Evolutionary conservation across 2,329 filamentous ascomycete species (phyloP).

Genomic region (Neofusicoccum parvum): DNA sequence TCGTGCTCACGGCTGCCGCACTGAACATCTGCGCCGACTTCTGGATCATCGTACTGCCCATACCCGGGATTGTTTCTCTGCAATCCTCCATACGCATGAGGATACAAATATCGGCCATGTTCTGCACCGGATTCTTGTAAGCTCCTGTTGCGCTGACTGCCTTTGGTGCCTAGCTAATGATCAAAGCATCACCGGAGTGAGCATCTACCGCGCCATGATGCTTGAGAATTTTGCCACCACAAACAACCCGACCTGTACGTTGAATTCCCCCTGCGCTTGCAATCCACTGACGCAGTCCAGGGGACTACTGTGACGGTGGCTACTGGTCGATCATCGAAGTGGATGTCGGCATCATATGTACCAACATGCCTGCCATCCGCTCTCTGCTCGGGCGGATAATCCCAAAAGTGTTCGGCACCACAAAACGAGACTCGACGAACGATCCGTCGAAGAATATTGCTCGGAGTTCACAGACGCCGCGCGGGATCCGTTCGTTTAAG

Average conservation of each 20-base stretch:
- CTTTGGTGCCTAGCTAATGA: background rate
- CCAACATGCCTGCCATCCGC: background rate
- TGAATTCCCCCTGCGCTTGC: background rate
- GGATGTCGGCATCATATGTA: background rate
- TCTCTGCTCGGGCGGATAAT: background rate
- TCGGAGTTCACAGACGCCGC: background rate
- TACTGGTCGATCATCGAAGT: constrained; percentile 10
- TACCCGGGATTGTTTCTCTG: background rate
- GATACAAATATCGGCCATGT: background rate
- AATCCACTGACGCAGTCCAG: background rate
- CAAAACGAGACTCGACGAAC: background rate
- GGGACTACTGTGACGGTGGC: constrained; percentile 1
- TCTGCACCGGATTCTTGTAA: constrained; percentile 9
- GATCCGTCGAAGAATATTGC: background rate
- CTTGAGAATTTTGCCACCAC: background rate
- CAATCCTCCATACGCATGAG: constrained; percentile 1
- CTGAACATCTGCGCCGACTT: background rate
- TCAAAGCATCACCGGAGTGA: background rate
- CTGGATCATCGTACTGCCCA: constrained; percentile 3
- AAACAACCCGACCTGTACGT: background rate
- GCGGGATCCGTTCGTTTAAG: background rate
- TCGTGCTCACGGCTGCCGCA: background rate
- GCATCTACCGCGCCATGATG: constrained; percentile 1
- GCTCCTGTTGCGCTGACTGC: background rate
- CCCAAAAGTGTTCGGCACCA: background rate